Evolutionary conservation across 495 filamentous ascomycete species (phyloP).

Genomic region (Bombardia bombarda): DNA sequence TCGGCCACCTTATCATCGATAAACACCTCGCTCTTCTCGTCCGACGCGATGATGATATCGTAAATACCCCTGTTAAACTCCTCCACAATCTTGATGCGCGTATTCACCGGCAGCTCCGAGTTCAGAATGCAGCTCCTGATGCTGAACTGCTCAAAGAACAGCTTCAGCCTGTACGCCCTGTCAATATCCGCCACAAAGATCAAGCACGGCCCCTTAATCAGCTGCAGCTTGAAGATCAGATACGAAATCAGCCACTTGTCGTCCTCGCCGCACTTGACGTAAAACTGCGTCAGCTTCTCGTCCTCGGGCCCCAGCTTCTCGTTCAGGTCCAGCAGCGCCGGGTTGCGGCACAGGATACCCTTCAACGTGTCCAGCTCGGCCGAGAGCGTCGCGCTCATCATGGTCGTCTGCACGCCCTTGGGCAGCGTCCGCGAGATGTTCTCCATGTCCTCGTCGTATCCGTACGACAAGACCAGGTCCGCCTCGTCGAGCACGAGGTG

Average conservation of each 20-base stretch:
- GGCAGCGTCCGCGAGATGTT: constrained; percentile 67
- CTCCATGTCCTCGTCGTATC: constrained; percentile 84
- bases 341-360: constrained; percentile 76
- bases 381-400: constrained; percentile 90
- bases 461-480: constrained; percentile 89
- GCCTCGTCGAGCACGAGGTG: constrained; percentile 92
- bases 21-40: constrained; percentile 75
- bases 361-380: constrained; percentile 81
- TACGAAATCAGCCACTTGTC: constrained; percentile 94
- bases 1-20: constrained; percentile 48
- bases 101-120: constrained; percentile 88
- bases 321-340: constrained; percentile 66
- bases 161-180: constrained; percentile 85
- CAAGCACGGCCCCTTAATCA: constrained; percentile 91
- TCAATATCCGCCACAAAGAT: constrained; percentile 93
- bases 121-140: constrained; percentile 92
- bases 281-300: constrained; percentile 72
- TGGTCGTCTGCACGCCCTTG: constrained; percentile 76
- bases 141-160: constrained; percentile 95
- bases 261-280: constrained; percentile 86
- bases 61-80: constrained; percentile 78
- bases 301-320: constrained; percentile 58
- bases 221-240: constrained; percentile 87
- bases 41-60: constrained; percentile 93
- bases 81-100: constrained; percentile 86